These are phyloP conservation scores for Cubamyces sp. DNA, from an alignment of 768 basidiomycete genomes.

Conservation along the genomic window DNA sequence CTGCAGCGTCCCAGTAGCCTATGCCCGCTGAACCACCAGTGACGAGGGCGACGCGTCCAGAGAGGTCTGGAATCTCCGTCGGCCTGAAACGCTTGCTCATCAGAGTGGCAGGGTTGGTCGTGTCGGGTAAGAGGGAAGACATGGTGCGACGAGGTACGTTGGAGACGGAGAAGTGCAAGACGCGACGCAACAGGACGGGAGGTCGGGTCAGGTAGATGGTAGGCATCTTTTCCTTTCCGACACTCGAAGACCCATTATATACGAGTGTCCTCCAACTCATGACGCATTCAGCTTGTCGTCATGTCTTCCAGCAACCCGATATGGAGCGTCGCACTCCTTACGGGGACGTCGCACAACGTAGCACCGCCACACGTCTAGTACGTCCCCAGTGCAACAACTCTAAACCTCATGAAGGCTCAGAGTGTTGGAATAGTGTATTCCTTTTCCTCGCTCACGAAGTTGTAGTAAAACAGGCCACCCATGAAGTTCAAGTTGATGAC, in stretches of 20 bases:
- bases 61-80: slow-evolving; percentile 34
- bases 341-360: neutral
- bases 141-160: slow-evolving; percentile 12
- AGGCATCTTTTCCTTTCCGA: no score
- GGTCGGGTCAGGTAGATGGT: neutral
- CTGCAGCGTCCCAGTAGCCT: slow-evolving; percentile 38
- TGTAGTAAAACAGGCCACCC: no score
- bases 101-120: slow-evolving; percentile 32
- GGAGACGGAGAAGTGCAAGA: neutral
- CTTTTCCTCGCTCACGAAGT: no score
- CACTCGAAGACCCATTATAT: no score
- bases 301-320: neutral
- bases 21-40: slow-evolving; percentile 35
- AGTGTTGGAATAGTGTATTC: no score
- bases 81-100: slow-evolving; percentile 33
- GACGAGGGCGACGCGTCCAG: slow-evolving; percentile 35
- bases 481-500: no score
- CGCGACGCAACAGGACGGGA: neutral
- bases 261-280: neutral
- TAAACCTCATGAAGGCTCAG: no score
- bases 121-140: slow-evolving; percentile 34
- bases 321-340: neutral
- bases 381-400: no score
- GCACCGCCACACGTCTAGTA: slow-evolving; percentile 1
- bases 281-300: slow-evolving; percentile 3